Base-by-base conservation (phyloP, 2,329 filamentous ascomycete species). In the Mariannaea sp. region DNA sequence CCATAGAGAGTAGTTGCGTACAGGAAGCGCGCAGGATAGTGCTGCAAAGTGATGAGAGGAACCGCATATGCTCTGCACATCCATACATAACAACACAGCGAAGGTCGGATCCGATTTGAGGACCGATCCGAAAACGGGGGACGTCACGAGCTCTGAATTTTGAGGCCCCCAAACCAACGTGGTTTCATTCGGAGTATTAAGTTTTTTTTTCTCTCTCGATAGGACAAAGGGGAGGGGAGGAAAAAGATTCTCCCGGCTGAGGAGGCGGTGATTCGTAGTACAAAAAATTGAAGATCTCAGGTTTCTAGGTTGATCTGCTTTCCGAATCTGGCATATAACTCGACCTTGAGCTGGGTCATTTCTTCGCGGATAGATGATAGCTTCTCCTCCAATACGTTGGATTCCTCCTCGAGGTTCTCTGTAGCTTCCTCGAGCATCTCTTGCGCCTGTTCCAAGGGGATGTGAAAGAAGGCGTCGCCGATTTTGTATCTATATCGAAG, bases 261-360 rank as follows among this genome's bases (percentile, higher is more conserved):
- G 38, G 47, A 45, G 7, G n/a, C 32, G 14, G 35, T 29, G 39
- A 41, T 41, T 41, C 22, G 39, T 29, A 29, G 33, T 22, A 40
- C 39, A 35, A 57, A 44, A 24, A 48, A 20, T 24, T 53, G 56
- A 44, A 24, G 47, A 20, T 24, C 52, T 82, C 79, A 94, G 64
- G 89, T 90, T 75, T 99, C 94, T 61, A 97, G 80, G 75, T 99
- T 99, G 79, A 99, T 99, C 72, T 92, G 96, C 73, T 89, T 86
- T 50, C 94, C 94, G 75, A 99, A 99, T 57, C 95, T 85, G 27
- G 92, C 92, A 75, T 99, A 99, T 57, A 99, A 77, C 57, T 90
- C 86, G 54, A 96, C 89, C 79, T 99, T 99, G 60, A 99, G 80
- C 71, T 89, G 81, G 58, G 85, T 83, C 89, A 97, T 92, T 70